These are phyloP conservation scores for Theobroma cacao DNA, from an alignment of 345 rosid species.

Conservation along the genomic window DNA sequence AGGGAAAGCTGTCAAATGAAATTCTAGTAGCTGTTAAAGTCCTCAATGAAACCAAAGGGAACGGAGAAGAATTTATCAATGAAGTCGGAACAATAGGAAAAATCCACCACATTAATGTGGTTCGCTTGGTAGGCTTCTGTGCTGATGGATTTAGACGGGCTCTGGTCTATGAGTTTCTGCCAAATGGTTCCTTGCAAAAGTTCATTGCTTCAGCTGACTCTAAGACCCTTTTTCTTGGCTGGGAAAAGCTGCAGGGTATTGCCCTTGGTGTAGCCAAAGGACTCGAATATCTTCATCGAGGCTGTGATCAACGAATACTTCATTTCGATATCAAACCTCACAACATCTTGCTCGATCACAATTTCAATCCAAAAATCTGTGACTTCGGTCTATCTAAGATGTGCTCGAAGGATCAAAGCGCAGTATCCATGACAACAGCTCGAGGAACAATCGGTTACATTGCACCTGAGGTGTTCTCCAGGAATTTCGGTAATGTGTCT, in stretches of 20 bases:
- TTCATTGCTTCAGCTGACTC: conserved; percentile 9
- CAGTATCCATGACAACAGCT: conserved; percentile 3
- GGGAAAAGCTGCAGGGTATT: conserved; percentile 18
- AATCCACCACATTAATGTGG: conserved; percentile 21
- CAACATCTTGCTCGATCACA: conserved; percentile 17
- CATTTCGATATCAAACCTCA: conserved; percentile 25
- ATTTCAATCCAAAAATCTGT: conserved; percentile 18
- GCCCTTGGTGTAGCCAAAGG: conserved; percentile 23
- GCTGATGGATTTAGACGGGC: conserved; percentile 18
- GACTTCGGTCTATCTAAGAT: conserved; percentile 16
- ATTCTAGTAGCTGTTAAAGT: conserved; percentile 25
- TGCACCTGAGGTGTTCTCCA: conserved; percentile 18
- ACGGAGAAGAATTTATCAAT: conserved; percentile 27
- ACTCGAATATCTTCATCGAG: conserved; percentile 22
- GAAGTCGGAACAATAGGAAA: conserved; percentile 23
- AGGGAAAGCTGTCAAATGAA: conserved; percentile 24
- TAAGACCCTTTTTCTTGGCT: neutral
- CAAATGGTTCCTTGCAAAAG: conserved; percentile 22
- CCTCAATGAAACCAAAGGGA: conserved; percentile 10
- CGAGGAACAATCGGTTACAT: conserved; percentile 13
- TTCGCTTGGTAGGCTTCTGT: conserved; percentile 21
- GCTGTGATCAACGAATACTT: conserved; percentile 19
- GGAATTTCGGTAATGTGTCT: conserved; percentile 6
- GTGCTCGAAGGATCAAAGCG: neutral
- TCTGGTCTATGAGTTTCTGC: conserved; percentile 13